Evolutionary conservation across 176 grass and related monocot genomes (phyloP).

Genomic region (Chloris gayana): DNA sequence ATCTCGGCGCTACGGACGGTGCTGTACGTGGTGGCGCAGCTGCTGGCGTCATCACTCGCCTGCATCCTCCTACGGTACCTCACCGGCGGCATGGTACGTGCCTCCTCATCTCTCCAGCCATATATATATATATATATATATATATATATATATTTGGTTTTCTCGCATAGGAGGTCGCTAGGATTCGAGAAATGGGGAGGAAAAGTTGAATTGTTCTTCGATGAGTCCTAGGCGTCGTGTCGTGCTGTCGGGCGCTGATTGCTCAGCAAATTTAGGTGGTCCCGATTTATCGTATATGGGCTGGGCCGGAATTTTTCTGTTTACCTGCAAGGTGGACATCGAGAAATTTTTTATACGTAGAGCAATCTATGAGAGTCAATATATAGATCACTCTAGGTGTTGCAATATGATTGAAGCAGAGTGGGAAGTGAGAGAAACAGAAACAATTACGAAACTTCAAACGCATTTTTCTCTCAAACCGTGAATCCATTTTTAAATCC

Average conservation of each 20-base stretch:
- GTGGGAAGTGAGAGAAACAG: too few relatives aligned
- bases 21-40: conserved; percentile 81
- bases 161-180: neutral
- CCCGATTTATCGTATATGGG: neutral
- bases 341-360: too few relatives aligned
- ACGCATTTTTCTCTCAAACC: too few relatives aligned
- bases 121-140: too few relatives aligned
- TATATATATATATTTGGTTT: neutral
- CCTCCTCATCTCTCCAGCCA: neutral
- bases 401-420: too few relatives aligned
- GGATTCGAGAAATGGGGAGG: conserved; percentile 7
- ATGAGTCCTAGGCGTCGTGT: neutral
- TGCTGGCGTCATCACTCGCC: conserved; percentile 65
- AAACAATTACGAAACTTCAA: too few relatives aligned
- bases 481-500: too few relatives aligned
- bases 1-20: conserved; percentile 58
- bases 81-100: conserved; percentile 55
- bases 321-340: neutral
- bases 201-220: neutral
- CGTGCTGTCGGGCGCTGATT: neutral
- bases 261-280: neutral
- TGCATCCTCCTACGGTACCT: conserved; percentile 63
- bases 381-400: too few relatives aligned
- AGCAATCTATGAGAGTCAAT: too few relatives aligned
- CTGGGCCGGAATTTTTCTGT: neutral